Base-by-base conservation (phyloP, 306 rosid genomes). In the Myrica gale region DNA sequence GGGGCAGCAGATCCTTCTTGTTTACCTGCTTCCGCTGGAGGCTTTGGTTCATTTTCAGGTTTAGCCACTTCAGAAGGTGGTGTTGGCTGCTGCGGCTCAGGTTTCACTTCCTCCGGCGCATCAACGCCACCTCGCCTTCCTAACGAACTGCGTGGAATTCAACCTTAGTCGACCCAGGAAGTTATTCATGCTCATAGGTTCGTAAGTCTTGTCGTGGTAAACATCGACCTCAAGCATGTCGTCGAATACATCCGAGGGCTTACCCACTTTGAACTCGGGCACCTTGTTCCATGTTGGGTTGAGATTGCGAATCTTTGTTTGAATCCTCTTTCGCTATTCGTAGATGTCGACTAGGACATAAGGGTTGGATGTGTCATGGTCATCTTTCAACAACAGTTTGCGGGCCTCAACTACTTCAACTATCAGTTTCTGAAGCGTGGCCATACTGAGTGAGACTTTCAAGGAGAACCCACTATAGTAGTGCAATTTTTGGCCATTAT, bases 351-450 rank as follows among this genome's bases (percentile, higher is more conserved):
- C 84, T 48, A 80, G 61, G 1, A 89, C 91, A 52, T 90, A 94
- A 0, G 97, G 98, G 55, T 97, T 94, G 16, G 97, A 89, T 13
- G 89, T 78, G 41, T 97, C 96, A 52, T 83, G 90, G 1, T 96
- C 97, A 41, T 94, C 98, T 79, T 86, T 94, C 0, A 97, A 93
- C 0, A 66, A 53, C 4, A 94, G 93, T 76, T 90, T 82, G 13
- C 93, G 91, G n/a, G 97, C 98, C 55, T 90, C 96, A 23, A 89
- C 91, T 0, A 94, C 88, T 76, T 92, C 96, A 0, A 94, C 98
- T 7, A 88, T 84, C 1, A 94, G 87, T 69, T 89, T 94, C 55
- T 83, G 72, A 54, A 73, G 74, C 0, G 81, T 75, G 15, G 85
- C 82, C 96, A 89, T 82, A 42, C 11, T 37, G 5, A 4, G 7